Evolutionary conservation across 1,284 basidiomycete genomes (phyloP).

Genomic region (Puccinia horiana): DNA sequence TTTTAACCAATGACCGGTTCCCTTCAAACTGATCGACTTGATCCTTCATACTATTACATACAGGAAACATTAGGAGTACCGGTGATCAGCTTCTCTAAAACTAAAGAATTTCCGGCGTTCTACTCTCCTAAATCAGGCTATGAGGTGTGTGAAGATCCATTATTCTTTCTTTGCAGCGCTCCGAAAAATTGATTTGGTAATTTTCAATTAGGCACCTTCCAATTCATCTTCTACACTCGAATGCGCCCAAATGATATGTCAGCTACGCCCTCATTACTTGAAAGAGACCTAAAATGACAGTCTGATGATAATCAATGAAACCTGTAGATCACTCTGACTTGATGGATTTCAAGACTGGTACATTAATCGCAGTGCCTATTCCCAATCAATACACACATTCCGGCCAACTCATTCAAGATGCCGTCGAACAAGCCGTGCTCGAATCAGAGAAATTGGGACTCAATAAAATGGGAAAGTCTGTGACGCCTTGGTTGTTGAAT

Average conservation of each 20-base stretch:
- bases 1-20: no score
- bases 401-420: constrained; percentile 72
- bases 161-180: constrained; percentile 69
- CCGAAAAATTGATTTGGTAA: not conserved
- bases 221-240: constrained; percentile 30
- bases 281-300: constrained; percentile 51
- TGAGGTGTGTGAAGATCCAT: constrained; percentile 65
- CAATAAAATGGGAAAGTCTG: constrained; percentile 80
- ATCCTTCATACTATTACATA: no score
- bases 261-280: not conserved
- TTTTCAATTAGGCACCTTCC: constrained; percentile 20
- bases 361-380: constrained; percentile 84
- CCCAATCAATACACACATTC: constrained; percentile 72
- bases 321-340: constrained; percentile 58
- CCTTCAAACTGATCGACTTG: no score
- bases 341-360: constrained; percentile 11
- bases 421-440: constrained; percentile 79
- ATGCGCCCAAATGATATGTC: constrained; percentile 41
- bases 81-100: constrained; percentile 75
- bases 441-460: constrained; percentile 83
- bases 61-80: constrained; percentile 96
- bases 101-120: constrained; percentile 88
- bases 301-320: constrained; percentile 67
- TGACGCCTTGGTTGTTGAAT: constrained; percentile 89
- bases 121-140: constrained; percentile 82